Conservation (phyloP, 257 asterid genomes). For the Oldenlandia corymbosa region DNA sequence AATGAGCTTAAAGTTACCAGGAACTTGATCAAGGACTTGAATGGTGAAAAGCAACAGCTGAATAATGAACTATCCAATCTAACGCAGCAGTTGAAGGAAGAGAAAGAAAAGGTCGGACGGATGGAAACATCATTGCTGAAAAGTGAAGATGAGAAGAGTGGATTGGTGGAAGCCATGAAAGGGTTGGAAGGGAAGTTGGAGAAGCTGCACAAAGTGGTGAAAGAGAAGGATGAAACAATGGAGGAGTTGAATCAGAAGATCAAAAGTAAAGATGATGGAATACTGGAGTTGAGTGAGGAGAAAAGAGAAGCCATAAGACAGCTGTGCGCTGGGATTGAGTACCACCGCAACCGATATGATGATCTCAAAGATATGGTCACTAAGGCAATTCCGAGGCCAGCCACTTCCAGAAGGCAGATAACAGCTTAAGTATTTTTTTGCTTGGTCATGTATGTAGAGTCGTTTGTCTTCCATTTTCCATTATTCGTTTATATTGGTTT, state of each 20-base stretch:
- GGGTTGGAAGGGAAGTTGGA: slow-evolving; percentile 38
- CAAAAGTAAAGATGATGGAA: slow-evolving; percentile 52
- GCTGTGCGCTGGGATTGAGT: slow-evolving; percentile 68
- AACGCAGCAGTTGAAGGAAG: slow-evolving; percentile 36
- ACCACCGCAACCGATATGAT: slow-evolving; percentile 61
- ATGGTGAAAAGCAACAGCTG: slow-evolving; percentile 41
- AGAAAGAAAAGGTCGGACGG: slow-evolving; percentile 34
- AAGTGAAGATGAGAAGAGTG: slow-evolving; percentile 38
- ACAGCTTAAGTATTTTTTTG: slow-evolving; percentile 26
- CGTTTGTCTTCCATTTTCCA: neutral
- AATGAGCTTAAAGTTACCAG: slow-evolving; percentile 55
- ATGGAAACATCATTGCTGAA: slow-evolving; percentile 32
- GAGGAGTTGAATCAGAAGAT: slow-evolving; percentile 39
- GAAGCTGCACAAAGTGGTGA: slow-evolving; percentile 32
- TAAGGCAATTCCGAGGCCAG: slow-evolving; percentile 29
- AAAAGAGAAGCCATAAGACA: slow-evolving; percentile 82
- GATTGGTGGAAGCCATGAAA: slow-evolving; percentile 28
- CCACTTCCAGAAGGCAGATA: slow-evolving; percentile 39
- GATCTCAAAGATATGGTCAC: slow-evolving; percentile 48
- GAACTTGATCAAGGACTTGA: slow-evolving; percentile 43
- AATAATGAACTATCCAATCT: slow-evolving; percentile 37
- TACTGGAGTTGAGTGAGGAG: slow-evolving; percentile 58
- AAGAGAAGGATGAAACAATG: slow-evolving; percentile 41
- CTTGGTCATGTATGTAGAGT: neutral
- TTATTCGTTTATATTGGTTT: neutral